Percentiles rank a stretch among this genome's conserved stretches.
These are phyloP conservation scores for Tylopilus cervinicoccineus DNA, from an alignment of 768 basidiomycete genomes.

Conservation along the genomic window DNA sequence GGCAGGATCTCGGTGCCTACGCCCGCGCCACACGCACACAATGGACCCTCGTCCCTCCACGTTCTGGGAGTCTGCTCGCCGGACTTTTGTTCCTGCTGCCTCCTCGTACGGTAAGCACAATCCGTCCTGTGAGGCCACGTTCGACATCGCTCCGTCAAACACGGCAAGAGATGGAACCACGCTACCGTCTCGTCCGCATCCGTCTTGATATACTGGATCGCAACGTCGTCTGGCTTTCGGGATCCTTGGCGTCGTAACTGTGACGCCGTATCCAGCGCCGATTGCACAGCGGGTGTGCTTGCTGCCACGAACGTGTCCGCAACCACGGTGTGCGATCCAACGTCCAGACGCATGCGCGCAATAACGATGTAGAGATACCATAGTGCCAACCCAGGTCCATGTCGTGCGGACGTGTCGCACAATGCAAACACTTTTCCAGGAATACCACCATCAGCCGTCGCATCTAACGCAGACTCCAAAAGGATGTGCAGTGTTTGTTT, in stretches of 20 bases:
- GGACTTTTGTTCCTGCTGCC: constrained; percentile 7
- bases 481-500: constrained; percentile 31
- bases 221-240: not conserved
- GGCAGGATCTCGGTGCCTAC: constrained; percentile 13
- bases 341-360: constrained; percentile 42
- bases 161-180: constrained; percentile 52
- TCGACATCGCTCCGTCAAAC: constrained; percentile 51
- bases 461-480: constrained; percentile 15
- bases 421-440: constrained; percentile 16
- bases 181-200: constrained; percentile 21
- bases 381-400: too few species aligned
- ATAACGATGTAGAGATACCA: constrained; percentile 46
- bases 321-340: constrained; percentile 40
- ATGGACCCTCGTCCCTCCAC: constrained; percentile 3
- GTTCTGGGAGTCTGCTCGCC: constrained; percentile 31
- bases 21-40: constrained; percentile 15
- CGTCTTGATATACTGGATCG: constrained; percentile 12
- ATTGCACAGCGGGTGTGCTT: constrained; percentile 10
- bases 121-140: constrained; percentile 47
- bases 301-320: constrained; percentile 46
- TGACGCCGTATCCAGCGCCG: not conserved
- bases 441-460: constrained; percentile 4
- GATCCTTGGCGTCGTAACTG: too few species aligned
- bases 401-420: constrained; percentile 4
- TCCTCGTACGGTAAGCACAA: constrained; percentile 23